Base-by-base conservation (phyloP, 1,139 yeast species). In the Hyphopichia fennica region DNA sequence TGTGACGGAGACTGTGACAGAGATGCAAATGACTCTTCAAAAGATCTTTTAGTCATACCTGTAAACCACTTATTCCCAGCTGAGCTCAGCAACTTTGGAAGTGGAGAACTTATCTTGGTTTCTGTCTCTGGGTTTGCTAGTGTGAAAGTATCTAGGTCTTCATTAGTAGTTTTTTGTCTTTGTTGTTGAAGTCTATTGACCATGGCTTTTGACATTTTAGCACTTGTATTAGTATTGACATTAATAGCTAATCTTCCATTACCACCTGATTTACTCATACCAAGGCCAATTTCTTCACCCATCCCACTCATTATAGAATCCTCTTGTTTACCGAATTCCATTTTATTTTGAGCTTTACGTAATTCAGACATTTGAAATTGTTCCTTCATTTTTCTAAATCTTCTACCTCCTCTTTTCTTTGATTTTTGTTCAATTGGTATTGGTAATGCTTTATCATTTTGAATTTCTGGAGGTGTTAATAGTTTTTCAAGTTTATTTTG, bases 231-330 rank as follows among this genome's bases (percentile, higher is more conserved):
- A 0, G 65, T 55, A 42, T 69, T 72, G 10, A 63, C 52, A 36
- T 63, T 65, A 15, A 75, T 58, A n/a, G 69, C 65, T 35, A 58
- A 52, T 45, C 63, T 50, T 6, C 66, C 61, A 22, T 49, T 50
- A 4, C 54, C 50, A 5, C 61, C 60, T 42, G 65, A 54, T 34
- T 74, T 75, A 41, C 84, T 74, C 89, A 88, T 80, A 4, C 96
- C 96, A 42, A 88, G 57, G 0, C 96, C 96, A 33, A 86, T 72
- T 51, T 88, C 95, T 48, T 87, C 93, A 11, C 95, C 96, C 57
- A 70, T 84, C 0, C 79, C 71, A 50, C 84, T 89, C 46, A 73
- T 72, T 3, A 77, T 69, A 0, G 84, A 74, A 27, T 77, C 83
- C 57, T 87, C 95, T 46, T 73, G 72, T 51, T 82, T 76, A 7